Evolutionary conservation across 176 grass and related monocot species (phyloP).

Genomic region (Alopecurus myosuroides): DNA sequence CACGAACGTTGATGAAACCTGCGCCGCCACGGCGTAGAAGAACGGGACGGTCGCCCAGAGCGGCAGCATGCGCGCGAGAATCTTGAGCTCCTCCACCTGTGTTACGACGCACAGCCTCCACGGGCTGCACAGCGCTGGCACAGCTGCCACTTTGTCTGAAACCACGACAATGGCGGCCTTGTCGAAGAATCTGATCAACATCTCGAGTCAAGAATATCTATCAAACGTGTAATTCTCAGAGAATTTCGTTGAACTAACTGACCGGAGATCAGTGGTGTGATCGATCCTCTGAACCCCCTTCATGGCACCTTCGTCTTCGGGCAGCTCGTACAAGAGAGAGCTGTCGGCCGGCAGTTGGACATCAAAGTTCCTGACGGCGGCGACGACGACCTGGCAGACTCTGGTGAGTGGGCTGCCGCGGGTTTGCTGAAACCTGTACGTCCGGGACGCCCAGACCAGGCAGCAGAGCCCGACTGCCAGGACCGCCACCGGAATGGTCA

Average conservation of each 20-base stretch:
- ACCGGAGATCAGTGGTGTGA: slow-evolving; percentile 8
- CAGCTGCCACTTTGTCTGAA: neutral
- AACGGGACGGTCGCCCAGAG: slow-evolving; percentile 4
- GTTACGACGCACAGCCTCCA: slow-evolving; percentile 24
- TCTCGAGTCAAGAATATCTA: neutral
- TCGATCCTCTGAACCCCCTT: neutral
- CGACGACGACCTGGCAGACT: slow-evolving; percentile 29
- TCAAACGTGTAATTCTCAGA: neutral
- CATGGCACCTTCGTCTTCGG: neutral
- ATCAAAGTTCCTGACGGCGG: slow-evolving; percentile 7
- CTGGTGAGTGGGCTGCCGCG: slow-evolving; percentile 18
- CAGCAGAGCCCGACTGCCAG: slow-evolving; percentile 4
- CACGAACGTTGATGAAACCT: slow-evolving; percentile 24
- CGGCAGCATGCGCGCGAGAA: too few relatives aligned
- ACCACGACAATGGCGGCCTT: slow-evolving; percentile 12
- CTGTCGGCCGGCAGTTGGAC: neutral
- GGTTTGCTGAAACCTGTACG: slow-evolving; percentile 21
- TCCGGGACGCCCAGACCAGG: neutral
- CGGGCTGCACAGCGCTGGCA: neutral
- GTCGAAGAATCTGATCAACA: slow-evolving; percentile 29
- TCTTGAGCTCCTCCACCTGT: slow-evolving; percentile 30
- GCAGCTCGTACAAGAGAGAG: neutral
- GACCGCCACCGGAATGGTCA: slow-evolving; percentile 1
- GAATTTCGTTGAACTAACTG: neutral
- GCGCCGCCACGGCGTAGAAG: slow-evolving; percentile 19